Conservation (phyloP, 371 early-diverging fungal species). For the Entomophthora muscae region DNA sequence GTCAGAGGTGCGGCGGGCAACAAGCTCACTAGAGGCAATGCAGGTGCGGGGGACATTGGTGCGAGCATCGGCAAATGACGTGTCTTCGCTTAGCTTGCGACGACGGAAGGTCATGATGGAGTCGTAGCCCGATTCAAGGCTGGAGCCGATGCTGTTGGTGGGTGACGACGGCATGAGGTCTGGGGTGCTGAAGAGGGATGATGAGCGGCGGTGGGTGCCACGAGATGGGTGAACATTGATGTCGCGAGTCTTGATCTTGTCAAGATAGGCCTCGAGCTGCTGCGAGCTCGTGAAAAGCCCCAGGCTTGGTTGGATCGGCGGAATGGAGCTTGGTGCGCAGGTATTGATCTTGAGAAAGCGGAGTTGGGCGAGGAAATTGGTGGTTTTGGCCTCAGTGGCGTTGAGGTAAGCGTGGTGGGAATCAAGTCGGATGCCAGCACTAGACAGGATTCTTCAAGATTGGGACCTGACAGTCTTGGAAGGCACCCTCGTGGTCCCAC, state of each 20-base stretch:
- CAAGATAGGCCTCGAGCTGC: background rate
- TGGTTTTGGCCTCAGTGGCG: background rate
- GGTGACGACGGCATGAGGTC: conserved; percentile 1
- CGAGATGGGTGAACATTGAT: background rate
- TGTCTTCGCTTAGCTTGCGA: background rate
- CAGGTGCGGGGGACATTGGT: background rate
- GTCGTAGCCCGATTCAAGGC: conserved; percentile 2
- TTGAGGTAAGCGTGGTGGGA: background rate
- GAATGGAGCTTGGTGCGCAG: background rate
- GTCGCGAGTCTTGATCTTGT: conserved; percentile 2
- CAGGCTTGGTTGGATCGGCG: background rate
- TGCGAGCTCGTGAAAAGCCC: background rate
- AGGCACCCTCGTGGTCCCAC: background rate
- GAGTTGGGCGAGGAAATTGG: background rate
- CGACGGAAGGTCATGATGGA: background rate
- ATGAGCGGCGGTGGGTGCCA: background rate
- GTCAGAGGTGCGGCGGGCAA: background rate
- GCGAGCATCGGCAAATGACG: background rate
- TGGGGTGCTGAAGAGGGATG: conserved; percentile 1
- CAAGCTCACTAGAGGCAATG: background rate
- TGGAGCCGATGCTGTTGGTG: background rate
- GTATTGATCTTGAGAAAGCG: background rate
- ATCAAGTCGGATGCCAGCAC: background rate
- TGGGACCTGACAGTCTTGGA: background rate
- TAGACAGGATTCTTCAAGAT: conserved; percentile 2